Evolutionary conservation across 2,329 filamentous ascomycete species (phyloP), one percentile per base, ranked within the genome.

Genomic region (Arthrocladium fulminans): DNA sequence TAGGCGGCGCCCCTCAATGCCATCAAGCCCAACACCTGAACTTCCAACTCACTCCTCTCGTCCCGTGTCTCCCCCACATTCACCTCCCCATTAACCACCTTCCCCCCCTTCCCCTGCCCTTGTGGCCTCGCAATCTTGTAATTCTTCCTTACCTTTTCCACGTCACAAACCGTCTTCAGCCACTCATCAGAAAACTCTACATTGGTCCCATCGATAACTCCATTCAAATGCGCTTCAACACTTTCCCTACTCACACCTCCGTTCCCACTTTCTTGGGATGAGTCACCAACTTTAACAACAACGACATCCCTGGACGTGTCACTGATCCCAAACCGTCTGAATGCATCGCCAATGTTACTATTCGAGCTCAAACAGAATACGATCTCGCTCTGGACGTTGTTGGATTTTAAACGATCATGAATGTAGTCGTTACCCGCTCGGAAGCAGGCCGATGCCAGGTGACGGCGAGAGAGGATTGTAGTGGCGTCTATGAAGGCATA

Each of bases 401-500:
- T 81, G 3, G 86, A 92, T 64, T 83, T 86, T 49, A 90, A 70
- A 20, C 76, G 72, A 4, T 71, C 71, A 53, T 77, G 77, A 2
- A 79, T 62, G 51, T 80, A 73, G 56, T 81, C 76, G 51, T 81
- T 83, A 54, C 88, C 71, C n/a, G 88, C 85, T 60, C 83, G 80
- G 69, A 86, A 90, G 23, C 83, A 75, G 20, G 87, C 86, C 1
- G 86, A 79, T 20, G 92, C 74, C 38, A 88, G 70, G 57, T 94
- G 88, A 4, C 74, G 69, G 25, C 81, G 75, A 1, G 86, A 88
- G 20, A 88, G 65, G 49, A 94, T 83, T 64, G 86, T 79, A 39
- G 79, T 80, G 17, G 88, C 88, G 68, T 98, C 90, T 40, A 98
- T 77, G 57, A 98, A 85, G 27, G 89, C 88, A 72, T 97, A 97